phyloP scores from a whole-genome alignment of 2,329 filamentous ascomycete genomes.

The Paecilomyces variotii region DNA sequence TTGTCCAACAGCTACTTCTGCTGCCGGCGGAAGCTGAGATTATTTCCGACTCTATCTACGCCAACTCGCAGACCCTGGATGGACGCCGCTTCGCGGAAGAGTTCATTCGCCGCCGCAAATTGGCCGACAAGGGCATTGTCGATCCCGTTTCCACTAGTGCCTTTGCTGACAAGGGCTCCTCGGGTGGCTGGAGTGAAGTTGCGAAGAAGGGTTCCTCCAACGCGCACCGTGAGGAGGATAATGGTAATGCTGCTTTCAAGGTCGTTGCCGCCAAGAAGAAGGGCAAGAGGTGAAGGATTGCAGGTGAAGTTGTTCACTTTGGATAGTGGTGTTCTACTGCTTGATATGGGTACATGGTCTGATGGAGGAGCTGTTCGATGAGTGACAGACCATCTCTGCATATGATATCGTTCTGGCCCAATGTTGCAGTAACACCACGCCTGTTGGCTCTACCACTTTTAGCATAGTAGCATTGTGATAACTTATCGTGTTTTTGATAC shows the following conservation, averaged over 20 bases:
- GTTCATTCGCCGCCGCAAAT: constrained; percentile 84
- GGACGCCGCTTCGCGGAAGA: constrained; percentile 90
- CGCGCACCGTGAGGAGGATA: constrained; percentile 40
- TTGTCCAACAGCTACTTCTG: constrained; percentile 65
- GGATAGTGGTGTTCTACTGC: not conserved
- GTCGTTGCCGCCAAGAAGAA: constrained; percentile 91
- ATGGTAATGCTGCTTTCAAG: constrained; percentile 62
- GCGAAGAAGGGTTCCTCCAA: constrained; percentile 73
- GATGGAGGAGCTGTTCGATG: not conserved
- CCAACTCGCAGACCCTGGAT: constrained; percentile 79
- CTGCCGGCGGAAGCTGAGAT: constrained; percentile 71
- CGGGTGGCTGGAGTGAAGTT: constrained; percentile 88
- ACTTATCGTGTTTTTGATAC: not conserved
- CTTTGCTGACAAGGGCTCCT: constrained; percentile 41
- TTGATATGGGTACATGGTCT: not conserved
- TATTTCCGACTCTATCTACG: constrained; percentile 85
- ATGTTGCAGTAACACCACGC: not conserved
- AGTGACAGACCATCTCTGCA: not conserved
- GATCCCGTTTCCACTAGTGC: constrained; percentile 53
- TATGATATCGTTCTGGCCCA: not conserved
- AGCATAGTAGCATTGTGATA: not conserved
- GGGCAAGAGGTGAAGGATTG: constrained; percentile 55
- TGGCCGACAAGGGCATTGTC: constrained; percentile 84
- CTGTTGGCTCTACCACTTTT: not conserved
- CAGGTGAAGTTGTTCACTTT: not conserved